These are phyloP conservation scores for Barbarea vulgaris DNA, from an alignment of 345 rosid genomes.

Conservation along the genomic window DNA sequence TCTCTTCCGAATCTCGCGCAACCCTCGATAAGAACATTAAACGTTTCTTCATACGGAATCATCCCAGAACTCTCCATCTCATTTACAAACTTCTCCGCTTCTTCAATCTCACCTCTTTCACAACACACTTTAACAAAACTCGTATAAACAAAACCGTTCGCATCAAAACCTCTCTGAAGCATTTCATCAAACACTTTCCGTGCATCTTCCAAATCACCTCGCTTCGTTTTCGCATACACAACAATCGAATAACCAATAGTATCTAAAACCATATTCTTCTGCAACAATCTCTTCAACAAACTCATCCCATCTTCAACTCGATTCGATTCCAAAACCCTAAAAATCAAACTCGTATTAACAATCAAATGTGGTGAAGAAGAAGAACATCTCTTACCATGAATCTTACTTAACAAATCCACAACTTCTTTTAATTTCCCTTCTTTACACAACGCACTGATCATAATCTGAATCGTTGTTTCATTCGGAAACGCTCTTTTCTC, in stretches of 20 bases:
- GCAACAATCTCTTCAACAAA: constrained; percentile 69
- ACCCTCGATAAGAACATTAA: constrained; percentile 52
- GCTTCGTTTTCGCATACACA: constrained; percentile 49
- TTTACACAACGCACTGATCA: constrained; percentile 72
- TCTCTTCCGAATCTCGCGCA: constrained; percentile 54
- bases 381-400: constrained; percentile 65
- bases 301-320: constrained; percentile 51
- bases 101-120: constrained; percentile 45
- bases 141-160: constrained; percentile 63
- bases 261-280: constrained; percentile 68
- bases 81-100: constrained; percentile 49
- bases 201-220: constrained; percentile 56
- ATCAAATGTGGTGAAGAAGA: constrained; percentile 51
- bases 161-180: constrained; percentile 65
- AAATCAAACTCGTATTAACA: constrained; percentile 59
- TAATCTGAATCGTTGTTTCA: constrained; percentile 45
- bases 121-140: constrained; percentile 56
- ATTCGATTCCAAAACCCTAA: constrained; percentile 57
- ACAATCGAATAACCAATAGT: constrained; percentile 68
- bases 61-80: constrained; percentile 60
- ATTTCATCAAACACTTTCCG: constrained; percentile 60
- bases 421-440: constrained; percentile 61
- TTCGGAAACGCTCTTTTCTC: constrained; percentile 55
- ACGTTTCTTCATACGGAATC: constrained; percentile 63
- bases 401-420: constrained; percentile 60